A percentile compares a stretch with the other conserved stretches of the same genome.
These are phyloP conservation scores for Gonium pectorale DNA, from an alignment of 139 green algal genomes.

Conservation along the genomic window DNA sequence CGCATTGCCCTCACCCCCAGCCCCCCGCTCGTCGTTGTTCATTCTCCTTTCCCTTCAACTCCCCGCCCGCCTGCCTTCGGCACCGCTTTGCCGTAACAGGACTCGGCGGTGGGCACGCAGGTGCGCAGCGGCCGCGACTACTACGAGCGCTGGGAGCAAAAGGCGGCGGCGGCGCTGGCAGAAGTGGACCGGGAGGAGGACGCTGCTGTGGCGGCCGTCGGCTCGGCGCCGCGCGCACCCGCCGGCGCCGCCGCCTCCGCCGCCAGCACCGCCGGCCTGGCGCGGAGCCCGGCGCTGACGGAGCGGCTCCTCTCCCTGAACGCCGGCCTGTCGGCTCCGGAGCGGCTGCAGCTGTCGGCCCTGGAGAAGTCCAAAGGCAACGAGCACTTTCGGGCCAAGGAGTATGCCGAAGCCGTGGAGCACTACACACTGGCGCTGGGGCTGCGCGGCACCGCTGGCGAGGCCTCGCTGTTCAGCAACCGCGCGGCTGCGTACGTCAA, in stretches of 20 bases:
- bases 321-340: neutral
- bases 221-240: no score
- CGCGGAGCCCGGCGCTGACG: slow-evolving; percentile 45
- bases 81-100: no score
- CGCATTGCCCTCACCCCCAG: no score
- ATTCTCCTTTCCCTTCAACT: neutral
- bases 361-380: slow-evolving; percentile 58
- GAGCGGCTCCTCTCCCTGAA: slow-evolving; percentile 47
- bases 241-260: neutral
- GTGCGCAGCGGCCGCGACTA: slow-evolving; percentile 47
- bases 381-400: slow-evolving; percentile 53
- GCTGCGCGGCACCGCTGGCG: slow-evolving; percentile 12
- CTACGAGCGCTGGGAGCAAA: slow-evolving; percentile 51
- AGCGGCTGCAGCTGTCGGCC: slow-evolving; percentile 39
- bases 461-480: slow-evolving; percentile 49
- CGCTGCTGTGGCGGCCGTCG: neutral
- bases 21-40: no score
- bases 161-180: slow-evolving; percentile 22
- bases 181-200: slow-evolving; percentile 14
- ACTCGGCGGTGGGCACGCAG: slow-evolving; percentile 35
- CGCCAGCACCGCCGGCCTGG: slow-evolving; percentile 22
- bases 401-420: slow-evolving; percentile 55
- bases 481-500: slow-evolving; percentile 61
- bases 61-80: neutral
- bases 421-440: slow-evolving; percentile 57